Evolutionary conservation across 192 early-diverging fungal species (phyloP).

Genomic region (Backusella psychrophila): DNA sequence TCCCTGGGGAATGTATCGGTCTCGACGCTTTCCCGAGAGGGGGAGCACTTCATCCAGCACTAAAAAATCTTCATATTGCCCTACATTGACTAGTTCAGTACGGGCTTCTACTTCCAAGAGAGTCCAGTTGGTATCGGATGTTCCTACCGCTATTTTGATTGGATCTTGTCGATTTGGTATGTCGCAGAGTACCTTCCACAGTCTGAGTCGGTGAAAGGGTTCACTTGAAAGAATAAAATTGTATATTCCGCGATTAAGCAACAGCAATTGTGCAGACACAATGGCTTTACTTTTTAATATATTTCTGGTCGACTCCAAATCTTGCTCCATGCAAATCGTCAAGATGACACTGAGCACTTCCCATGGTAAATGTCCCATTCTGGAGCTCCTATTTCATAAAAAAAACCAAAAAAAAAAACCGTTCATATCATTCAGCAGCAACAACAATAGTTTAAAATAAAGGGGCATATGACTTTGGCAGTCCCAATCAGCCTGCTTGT

Average conservation of each 20-base stretch:
- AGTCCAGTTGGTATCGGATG: conserved; percentile 1
- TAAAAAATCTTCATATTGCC: not conserved
- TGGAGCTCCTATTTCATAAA: no score
- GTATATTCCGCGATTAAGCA: not conserved
- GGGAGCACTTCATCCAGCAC: not conserved
- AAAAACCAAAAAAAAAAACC: no score
- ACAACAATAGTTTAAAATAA: no score
- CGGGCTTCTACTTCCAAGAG: not conserved
- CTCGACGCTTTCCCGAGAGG: not conserved
- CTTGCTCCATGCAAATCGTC: not conserved
- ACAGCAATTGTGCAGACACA: not conserved
- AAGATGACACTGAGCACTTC: not conserved
- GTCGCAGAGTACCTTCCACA: not conserved
- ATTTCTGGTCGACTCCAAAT: not conserved
- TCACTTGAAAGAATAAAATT: not conserved
- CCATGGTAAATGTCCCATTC: not conserved
- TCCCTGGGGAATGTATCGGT: not conserved
- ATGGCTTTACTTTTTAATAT: not conserved
- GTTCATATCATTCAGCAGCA: no score
- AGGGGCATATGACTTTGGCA: no score
- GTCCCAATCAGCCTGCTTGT: no score
- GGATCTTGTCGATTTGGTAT: conserved; percentile 5
- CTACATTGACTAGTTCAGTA: not conserved
- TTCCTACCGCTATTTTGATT: conserved; percentile 2
- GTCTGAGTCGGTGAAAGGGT: not conserved